A percentile compares a stretch with the other conserved stretches of the same genome.
phyloP scores from a whole-genome alignment of 106 monocot species.

The Alisma plantagoaquatica region DNA sequence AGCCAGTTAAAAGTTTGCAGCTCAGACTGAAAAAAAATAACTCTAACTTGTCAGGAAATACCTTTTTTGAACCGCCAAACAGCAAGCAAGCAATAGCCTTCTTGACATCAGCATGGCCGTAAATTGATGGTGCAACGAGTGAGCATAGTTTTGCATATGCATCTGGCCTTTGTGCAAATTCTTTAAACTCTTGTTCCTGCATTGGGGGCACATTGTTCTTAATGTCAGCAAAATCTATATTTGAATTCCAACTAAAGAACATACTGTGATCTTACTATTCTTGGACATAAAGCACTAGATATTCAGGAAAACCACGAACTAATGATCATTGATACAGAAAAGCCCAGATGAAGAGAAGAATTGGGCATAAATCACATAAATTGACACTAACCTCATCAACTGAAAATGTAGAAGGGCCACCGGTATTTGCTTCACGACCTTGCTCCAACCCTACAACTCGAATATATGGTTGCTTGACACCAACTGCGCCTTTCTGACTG shows the following conservation, averaged over 20 bases:
- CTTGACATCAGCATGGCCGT: slow-evolving; percentile 94
- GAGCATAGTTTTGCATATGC: slow-evolving; percentile 78
- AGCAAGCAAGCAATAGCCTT: slow-evolving; percentile 88
- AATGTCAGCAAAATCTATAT: no score
- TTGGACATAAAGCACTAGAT: no score
- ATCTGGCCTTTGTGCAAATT: slow-evolving; percentile 90
- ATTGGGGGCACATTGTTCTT: no score
- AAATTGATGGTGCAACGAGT: slow-evolving; percentile 94
- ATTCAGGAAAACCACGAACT: no score
- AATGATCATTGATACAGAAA: no score
- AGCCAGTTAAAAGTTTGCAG: no score
- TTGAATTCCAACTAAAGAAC: no score
- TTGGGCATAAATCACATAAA: no score
- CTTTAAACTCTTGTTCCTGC: slow-evolving; percentile 82
- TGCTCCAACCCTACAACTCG: slow-evolving; percentile 94
- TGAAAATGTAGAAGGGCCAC: slow-evolving; percentile 64
- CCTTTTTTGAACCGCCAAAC: slow-evolving; percentile 97
- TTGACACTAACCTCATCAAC: slow-evolving; percentile 55
- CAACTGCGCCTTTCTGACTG: slow-evolving; percentile 92
- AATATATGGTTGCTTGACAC: slow-evolving; percentile 97
- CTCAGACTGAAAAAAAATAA: no score
- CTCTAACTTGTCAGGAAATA: no score
- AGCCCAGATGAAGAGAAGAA: no score
- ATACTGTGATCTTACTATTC: no score
- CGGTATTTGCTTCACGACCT: slow-evolving; percentile 66